Percentiles rank a stretch among this genome's conserved stretches.
Conservation (phyloP, 1,284 basidiomycete genomes). For the Chalciporus sp. region DNA sequence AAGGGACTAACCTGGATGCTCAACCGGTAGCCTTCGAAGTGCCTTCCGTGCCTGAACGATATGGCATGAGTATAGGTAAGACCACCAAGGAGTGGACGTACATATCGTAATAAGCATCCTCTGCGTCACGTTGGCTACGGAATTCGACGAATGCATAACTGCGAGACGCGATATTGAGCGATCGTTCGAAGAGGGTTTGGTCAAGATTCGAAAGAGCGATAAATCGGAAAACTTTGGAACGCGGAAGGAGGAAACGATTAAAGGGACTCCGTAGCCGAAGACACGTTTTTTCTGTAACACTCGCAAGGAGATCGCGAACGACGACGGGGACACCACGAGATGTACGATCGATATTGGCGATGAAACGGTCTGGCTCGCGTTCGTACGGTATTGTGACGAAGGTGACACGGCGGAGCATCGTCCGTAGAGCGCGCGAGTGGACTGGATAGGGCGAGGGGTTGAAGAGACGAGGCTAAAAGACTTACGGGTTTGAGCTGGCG, state of each 20-base stretch:
- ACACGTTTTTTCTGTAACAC: slow-evolving; percentile 28
- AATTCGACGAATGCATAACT: slow-evolving; percentile 95
- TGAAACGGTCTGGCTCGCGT: slow-evolving; percentile 31
- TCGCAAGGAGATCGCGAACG: slow-evolving; percentile 29
- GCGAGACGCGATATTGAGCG: slow-evolving; percentile 70
- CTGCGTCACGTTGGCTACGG: slow-evolving; percentile 79
- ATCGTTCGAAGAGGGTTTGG: slow-evolving; percentile 39
- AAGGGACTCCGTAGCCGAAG: slow-evolving; percentile 29
- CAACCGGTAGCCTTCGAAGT: slow-evolving; percentile 81
- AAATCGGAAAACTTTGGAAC: slow-evolving; percentile 20
- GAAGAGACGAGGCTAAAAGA: slow-evolving; percentile 34
- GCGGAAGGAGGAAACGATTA: slow-evolving; percentile 27
- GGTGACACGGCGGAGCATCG: slow-evolving; percentile 24
- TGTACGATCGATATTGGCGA: slow-evolving; percentile 35
- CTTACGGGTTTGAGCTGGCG: slow-evolving; percentile 77
- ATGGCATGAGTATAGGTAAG: slow-evolving; percentile 8
- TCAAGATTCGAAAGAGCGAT: slow-evolving; percentile 31
- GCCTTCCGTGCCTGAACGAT: slow-evolving; percentile 72
- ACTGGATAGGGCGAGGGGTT: slow-evolving; percentile 40
- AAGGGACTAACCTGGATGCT: slow-evolving; percentile 68
- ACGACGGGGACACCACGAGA: slow-evolving; percentile 38
- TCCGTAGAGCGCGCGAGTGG: slow-evolving; percentile 33
- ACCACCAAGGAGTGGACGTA: slow-evolving; percentile 42
- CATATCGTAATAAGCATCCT: slow-evolving; percentile 92
- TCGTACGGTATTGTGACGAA: slow-evolving; percentile 31